These are phyloP conservation scores for Echeveria elegans DNA, from an alignment of 164 flowering plant species.

Conservation along the genomic window DNA sequence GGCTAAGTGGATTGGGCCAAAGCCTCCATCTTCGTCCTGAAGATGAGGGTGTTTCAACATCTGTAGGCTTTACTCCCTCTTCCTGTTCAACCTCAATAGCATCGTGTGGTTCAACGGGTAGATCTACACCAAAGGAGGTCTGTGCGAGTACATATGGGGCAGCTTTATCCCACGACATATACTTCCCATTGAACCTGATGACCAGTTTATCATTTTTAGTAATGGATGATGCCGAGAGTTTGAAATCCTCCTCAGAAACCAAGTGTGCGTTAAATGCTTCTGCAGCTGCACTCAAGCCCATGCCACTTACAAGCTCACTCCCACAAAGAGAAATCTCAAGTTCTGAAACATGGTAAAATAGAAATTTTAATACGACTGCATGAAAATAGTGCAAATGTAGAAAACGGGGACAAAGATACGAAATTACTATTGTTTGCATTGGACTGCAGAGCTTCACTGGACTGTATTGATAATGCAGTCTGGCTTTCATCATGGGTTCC, in stretches of 20 bases:
- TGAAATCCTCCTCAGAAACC: constrained; percentile 56
- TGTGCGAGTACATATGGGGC: constrained; percentile 71
- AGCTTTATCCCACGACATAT: constrained; percentile 78
- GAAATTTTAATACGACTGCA: not conserved
- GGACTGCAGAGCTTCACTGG: constrained; percentile 19
- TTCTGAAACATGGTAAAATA: constrained; percentile 47
- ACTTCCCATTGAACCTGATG: constrained; percentile 43
- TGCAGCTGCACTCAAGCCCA: constrained; percentile 65
- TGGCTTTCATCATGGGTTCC: constrained; percentile 20
- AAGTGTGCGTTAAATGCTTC: constrained; percentile 61
- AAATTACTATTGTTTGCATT: constrained; percentile 26
- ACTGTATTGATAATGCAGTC: constrained; percentile 19
- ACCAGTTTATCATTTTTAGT: constrained; percentile 60
- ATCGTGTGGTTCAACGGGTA: constrained; percentile 46
- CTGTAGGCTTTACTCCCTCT: constrained; percentile 21
- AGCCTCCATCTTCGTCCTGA: constrained; percentile 90
- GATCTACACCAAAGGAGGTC: constrained; percentile 64
- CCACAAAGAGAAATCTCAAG: constrained; percentile 83
- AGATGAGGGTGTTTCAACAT: constrained; percentile 30
- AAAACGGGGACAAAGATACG: not conserved
- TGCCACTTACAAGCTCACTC: constrained; percentile 53
- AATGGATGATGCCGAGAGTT: constrained; percentile 44
- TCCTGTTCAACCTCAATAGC: constrained; percentile 59
- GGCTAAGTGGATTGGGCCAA: constrained; percentile 91
- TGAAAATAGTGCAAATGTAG: not conserved